These are phyloP conservation scores for Hymenoscyphus infarciens DNA, from an alignment of 2,329 filamentous ascomycete genomes.

Conservation along the genomic window DNA sequence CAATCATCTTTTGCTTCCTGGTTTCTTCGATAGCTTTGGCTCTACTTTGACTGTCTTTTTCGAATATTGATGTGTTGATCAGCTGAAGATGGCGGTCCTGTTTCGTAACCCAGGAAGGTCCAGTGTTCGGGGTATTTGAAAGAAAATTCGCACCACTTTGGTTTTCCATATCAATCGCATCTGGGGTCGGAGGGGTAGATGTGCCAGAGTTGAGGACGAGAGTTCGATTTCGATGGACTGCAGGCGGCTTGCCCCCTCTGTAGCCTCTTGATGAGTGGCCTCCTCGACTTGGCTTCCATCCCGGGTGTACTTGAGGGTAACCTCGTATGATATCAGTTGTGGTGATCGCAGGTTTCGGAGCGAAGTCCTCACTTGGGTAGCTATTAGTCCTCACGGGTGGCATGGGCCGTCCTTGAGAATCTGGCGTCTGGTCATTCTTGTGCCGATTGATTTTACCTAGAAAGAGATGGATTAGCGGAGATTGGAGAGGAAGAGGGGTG, in stretches of 20 bases:
- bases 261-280: constrained; percentile 28
- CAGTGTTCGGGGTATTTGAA: constrained; percentile 25
- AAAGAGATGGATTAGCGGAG: constrained; percentile 21
- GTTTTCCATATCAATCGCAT: constrained; percentile 21
- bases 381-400: constrained; percentile 14
- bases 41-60: constrained; percentile 67
- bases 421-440: constrained; percentile 58
- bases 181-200: constrained; percentile 10
- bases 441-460: constrained; percentile 76
- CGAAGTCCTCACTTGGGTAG: constrained; percentile 25
- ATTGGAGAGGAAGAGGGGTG: constrained; percentile 44
- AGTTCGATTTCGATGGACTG: constrained; percentile 53
- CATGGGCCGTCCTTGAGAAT: constrained; percentile 20
- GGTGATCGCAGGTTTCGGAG: constrained; percentile 6
- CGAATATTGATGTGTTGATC: constrained; percentile 76
- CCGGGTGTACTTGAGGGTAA: constrained; percentile 25
- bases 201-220: constrained; percentile 57
- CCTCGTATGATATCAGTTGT: constrained; percentile 25
- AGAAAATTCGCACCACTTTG: constrained; percentile 14
- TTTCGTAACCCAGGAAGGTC: constrained; percentile 63
- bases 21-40: constrained; percentile 70
- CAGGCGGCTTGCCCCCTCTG: constrained; percentile 38
- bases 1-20: constrained; percentile 52
- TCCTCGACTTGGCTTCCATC: constrained; percentile 30
- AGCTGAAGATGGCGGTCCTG: constrained; percentile 76